phyloP scores from a whole-genome alignment of 257 asterid species.

The Nicotiana paniculata region DNA sequence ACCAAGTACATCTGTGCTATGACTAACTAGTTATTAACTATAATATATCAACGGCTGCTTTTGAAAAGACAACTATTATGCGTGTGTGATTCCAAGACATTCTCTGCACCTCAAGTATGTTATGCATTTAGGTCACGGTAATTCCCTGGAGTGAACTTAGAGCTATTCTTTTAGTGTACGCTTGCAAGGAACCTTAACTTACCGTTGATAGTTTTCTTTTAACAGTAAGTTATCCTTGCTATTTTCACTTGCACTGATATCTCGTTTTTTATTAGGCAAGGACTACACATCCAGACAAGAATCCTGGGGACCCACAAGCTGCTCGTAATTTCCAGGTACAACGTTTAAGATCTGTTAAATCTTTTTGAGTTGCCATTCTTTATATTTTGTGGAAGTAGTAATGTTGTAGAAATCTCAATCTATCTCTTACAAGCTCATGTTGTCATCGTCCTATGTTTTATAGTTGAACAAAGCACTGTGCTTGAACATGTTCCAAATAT shows the following conservation, averaged over 20 bases:
- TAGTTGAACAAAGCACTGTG: neutral
- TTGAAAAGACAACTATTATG: neutral
- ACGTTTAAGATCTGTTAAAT: neutral
- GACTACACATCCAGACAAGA: slow-evolving; percentile 79
- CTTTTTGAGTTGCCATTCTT: neutral
- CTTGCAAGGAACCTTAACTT: neutral
- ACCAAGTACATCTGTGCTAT: neutral
- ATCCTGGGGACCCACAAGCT: slow-evolving; percentile 68
- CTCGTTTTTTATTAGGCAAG: slow-evolving; percentile 47
- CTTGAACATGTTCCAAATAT: neutral
- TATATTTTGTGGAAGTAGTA: neutral
- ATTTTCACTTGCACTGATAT: neutral
- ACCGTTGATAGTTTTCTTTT: neutral
- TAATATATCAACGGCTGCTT: neutral
- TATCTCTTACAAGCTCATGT: neutral
- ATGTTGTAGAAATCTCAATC: neutral
- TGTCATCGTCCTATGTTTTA: neutral
- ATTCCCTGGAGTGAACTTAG: neutral
- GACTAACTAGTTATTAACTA: neutral
- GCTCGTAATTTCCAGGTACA: slow-evolving; percentile 72
- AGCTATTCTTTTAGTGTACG: neutral
- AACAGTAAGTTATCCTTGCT: neutral
- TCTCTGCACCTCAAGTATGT: neutral
- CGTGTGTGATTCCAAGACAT: neutral
- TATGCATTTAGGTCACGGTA: neutral